A percentile compares a stretch with the other conserved stretches of the same genome.
Conservation (phyloP, 306 rosid genomes). For the Castanospermum australe region DNA sequence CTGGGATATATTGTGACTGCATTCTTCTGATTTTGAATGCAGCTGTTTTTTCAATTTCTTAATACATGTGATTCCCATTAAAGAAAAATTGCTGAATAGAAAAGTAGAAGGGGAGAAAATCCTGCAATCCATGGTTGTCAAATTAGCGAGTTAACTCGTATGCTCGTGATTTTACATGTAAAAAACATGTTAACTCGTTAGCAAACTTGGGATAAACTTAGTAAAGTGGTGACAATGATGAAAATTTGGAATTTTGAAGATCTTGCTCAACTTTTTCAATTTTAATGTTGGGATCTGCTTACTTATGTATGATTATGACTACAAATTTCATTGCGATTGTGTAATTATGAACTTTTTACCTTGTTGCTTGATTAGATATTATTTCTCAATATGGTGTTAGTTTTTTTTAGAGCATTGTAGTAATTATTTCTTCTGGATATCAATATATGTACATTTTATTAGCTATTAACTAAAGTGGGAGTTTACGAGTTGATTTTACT, state of each 20-base stretch:
- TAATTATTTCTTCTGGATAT: neutral
- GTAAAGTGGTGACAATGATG: neutral
- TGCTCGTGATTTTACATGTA: neutral
- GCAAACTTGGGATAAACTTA: neutral
- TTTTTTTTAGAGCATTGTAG: too few species aligned
- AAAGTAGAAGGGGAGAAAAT: neutral
- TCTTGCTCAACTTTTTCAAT: neutral
- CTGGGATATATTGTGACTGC: neutral
- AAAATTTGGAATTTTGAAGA: neutral
- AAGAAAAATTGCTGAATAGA: neutral
- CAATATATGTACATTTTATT: neutral
- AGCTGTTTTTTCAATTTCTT: neutral
- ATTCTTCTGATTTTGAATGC: slow-evolving; percentile 10
- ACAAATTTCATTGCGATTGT: neutral
- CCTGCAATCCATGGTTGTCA: neutral
- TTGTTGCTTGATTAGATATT: neutral
- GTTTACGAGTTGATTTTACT: neutral
- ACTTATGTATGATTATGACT: neutral
- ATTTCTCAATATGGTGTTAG: neutral
- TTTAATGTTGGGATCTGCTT: neutral
- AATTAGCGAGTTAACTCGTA: neutral
- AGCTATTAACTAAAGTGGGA: neutral
- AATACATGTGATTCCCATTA: neutral
- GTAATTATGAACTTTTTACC: neutral
- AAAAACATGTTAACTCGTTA: neutral